Percentiles rank a stretch among this genome's conserved stretches.
Evolutionary conservation across 1,284 basidiomycete species (phyloP).

Genomic region (Apiotrichum siamense): DNA sequence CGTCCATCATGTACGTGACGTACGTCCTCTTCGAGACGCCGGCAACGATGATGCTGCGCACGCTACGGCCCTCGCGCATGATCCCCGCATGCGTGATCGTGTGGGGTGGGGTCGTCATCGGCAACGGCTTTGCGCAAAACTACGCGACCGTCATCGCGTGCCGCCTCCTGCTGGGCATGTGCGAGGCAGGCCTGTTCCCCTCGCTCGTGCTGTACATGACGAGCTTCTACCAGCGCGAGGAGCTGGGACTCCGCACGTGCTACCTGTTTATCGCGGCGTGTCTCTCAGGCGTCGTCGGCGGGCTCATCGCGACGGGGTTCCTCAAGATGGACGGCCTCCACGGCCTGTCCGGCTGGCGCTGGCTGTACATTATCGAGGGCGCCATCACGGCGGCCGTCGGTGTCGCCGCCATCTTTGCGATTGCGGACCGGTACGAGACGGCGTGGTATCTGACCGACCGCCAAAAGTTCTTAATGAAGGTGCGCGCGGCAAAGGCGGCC

Average conservation of each 20-base stretch:
- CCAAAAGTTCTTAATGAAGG: neutral
- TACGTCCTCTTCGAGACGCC: conserved; percentile 33
- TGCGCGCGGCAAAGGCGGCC: neutral
- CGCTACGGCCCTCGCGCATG: conserved; percentile 17
- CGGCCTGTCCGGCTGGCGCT: conserved; percentile 9
- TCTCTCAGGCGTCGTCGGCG: conserved; percentile 29
- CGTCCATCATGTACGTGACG: conserved; percentile 24
- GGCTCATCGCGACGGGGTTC: conserved; percentile 20
- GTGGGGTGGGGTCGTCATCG: conserved; percentile 25
- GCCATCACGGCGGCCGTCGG: conserved; percentile 7
- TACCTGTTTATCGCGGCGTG: conserved; percentile 35
- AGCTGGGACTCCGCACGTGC: conserved; percentile 26
- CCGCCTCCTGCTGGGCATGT: conserved; percentile 27
- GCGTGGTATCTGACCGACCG: conserved; percentile 5
- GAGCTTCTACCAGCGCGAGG: conserved; percentile 25
- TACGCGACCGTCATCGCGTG: conserved; percentile 21
- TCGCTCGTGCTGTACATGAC: conserved; percentile 23
- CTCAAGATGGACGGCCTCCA: conserved; percentile 11
- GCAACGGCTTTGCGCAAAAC: conserved; percentile 11
- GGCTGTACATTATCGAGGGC: conserved; percentile 16
- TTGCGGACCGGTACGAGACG: conserved; percentile 5
- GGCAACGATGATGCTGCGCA: conserved; percentile 26
- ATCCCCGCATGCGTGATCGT: conserved; percentile 18
- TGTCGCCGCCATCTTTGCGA: conserved; percentile 1
- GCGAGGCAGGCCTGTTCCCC: conserved; percentile 30